Conservation (phyloP, 805 yeast species). For the Cyberlindnera amylophila region DNA sequence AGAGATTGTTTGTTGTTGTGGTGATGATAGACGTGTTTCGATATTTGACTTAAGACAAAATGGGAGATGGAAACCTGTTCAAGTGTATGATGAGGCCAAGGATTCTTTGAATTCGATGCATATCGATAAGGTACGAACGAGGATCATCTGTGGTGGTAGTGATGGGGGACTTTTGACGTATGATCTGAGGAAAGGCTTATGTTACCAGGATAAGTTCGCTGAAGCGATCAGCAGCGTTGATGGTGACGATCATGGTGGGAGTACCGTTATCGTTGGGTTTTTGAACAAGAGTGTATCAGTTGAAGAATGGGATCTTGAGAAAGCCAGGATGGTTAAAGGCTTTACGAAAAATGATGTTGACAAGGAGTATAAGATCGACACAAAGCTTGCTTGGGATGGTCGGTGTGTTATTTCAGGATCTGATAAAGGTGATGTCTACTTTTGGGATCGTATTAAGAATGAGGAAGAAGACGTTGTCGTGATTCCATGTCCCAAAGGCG, state of each 20-base stretch:
- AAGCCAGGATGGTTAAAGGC: background rate
- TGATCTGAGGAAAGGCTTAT: conserved; percentile 20
- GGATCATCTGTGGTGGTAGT: conserved; percentile 19
- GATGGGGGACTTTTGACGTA: conserved; percentile 23
- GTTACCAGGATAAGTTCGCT: conserved; percentile 2
- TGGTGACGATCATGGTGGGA: background rate
- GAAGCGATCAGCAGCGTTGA: conserved; percentile 5
- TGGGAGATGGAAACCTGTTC: conserved; percentile 32
- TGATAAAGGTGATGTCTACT: conserved; percentile 11
- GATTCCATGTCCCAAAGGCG: too few species aligned
- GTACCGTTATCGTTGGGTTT: conserved; percentile 9
- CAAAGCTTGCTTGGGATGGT: background rate
- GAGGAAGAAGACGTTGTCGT: too few species aligned
- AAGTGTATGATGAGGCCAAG: conserved; percentile 30
- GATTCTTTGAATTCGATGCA: too few species aligned
- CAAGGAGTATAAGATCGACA: conserved; percentile 13
- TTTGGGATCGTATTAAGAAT: conserved; percentile 2
- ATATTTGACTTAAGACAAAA: conserved; percentile 16
- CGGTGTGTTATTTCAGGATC: conserved; percentile 9
- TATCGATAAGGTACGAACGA: too few species aligned
- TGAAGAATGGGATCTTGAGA: conserved; percentile 5
- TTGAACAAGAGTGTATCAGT: conserved; percentile 3
- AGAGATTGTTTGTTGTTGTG: conserved; percentile 21
- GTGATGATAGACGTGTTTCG: conserved; percentile 15
- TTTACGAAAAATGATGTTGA: conserved; percentile 1